Percentiles rank a stretch among this genome's conserved stretches.
These are phyloP conservation scores for Saturnispora dispora DNA, from an alignment of 805 yeast species.

Conservation along the genomic window DNA sequence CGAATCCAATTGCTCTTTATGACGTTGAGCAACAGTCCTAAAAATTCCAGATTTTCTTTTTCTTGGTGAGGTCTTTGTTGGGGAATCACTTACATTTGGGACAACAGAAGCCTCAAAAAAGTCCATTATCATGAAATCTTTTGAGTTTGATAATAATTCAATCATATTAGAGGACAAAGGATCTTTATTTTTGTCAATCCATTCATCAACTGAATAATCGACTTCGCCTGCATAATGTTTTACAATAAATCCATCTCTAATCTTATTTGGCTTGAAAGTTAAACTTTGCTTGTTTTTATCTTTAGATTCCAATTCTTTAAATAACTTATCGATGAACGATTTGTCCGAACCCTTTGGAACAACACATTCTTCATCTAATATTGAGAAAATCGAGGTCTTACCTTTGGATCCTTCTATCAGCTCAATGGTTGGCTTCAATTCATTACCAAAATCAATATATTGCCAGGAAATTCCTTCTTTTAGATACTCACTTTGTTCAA, in stretches of 20 bases:
- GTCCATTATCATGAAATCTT: conserved; percentile 37
- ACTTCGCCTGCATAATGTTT: conserved; percentile 95
- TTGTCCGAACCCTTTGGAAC: conserved; percentile 84
- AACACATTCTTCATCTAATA: conserved; percentile 90
- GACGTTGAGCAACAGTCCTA: conserved; percentile 80
- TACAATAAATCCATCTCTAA: conserved; percentile 68
- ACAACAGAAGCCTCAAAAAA: conserved; percentile 34
- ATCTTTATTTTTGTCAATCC: conserved; percentile 92
- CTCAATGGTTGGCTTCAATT: conserved; percentile 89
- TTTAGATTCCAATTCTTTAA: conserved; percentile 50
- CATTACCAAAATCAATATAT: conserved; percentile 90
- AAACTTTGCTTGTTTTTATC: conserved; percentile 18
- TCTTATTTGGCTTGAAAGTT: conserved; percentile 64
- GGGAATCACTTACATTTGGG: conserved; percentile 25
- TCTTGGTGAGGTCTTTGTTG: conserved; percentile 17
- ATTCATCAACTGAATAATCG: conserved; percentile 84
- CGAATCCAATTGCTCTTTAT: conserved; percentile 70
- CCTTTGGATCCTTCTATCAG: conserved; percentile 60
- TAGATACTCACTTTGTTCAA: conserved; percentile 52
- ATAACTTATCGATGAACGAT: conserved; percentile 73
- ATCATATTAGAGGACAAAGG: conserved; percentile 76
- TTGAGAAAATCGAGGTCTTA: conserved; percentile 70
- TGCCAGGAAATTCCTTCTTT: conserved; percentile 55
- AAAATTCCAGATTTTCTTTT: conserved; percentile 30
- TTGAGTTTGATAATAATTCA: conserved; percentile 49